Conservation (phyloP, 2,329 filamentous ascomycete genomes). For the Phialemonium atrogriseum region DNA sequence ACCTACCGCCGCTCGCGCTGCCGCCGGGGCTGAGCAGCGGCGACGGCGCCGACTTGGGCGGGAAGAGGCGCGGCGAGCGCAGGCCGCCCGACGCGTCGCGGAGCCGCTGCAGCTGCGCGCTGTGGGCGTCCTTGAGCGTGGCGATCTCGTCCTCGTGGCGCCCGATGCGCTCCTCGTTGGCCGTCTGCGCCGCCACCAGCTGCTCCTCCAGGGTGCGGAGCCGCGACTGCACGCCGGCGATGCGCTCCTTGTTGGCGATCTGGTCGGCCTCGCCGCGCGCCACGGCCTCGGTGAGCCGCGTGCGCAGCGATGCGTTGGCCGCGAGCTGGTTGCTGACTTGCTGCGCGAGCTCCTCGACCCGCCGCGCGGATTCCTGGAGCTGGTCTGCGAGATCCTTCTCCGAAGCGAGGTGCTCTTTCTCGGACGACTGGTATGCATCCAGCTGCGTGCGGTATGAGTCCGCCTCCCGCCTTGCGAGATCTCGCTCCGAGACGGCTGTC, state of each 20-base stretch:
- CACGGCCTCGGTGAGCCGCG: conserved; percentile 71
- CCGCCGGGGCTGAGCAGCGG: conserved; percentile 57
- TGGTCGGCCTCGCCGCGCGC: conserved; percentile 78
- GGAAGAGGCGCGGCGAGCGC: conserved; percentile 40
- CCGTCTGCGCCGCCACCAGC: conserved; percentile 72
- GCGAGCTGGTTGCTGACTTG: conserved; percentile 75
- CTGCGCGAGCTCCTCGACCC: conserved; percentile 69
- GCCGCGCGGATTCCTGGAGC: conserved; percentile 62
- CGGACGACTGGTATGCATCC: conserved; percentile 46
- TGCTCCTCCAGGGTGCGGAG: conserved; percentile 79
- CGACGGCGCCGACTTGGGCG: conserved; percentile 48
- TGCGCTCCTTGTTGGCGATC: conserved; percentile 68
- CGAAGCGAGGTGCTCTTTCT: conserved; percentile 47
- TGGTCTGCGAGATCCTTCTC: conserved; percentile 61
- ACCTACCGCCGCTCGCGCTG: conserved; percentile 34
- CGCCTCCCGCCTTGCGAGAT: conserved; percentile 60
- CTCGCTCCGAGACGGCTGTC: conserved; percentile 61
- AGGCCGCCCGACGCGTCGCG: conserved; percentile 35
- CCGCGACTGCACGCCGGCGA: conserved; percentile 73
- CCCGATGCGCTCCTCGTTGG: conserved; percentile 74
- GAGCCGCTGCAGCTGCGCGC: conserved; percentile 66
- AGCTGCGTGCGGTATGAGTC: conserved; percentile 53
- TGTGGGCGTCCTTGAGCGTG: conserved; percentile 68
- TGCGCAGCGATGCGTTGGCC: conserved; percentile 67
- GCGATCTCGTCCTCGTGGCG: conserved; percentile 82